Base-by-base conservation (phyloP, 805 yeast genomes). In the Blastobotrys terrestris region DNA sequence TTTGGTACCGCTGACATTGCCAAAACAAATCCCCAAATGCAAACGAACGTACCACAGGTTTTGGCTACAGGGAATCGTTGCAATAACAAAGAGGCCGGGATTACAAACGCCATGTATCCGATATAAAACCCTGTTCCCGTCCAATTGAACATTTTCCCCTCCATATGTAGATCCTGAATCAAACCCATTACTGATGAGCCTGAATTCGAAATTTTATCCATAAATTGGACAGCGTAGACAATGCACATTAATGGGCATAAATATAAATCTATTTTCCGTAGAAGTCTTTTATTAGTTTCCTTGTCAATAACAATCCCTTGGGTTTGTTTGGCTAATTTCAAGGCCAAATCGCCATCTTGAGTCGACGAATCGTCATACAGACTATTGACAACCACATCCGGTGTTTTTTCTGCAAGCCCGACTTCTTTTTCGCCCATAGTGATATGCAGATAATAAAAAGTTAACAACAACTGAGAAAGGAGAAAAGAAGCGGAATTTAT, bases 11-110 rank as follows among this genome's bases (percentile, higher is more conserved):
- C 75, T 55, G 77, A 80, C n/a, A 79, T 68, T 39, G 78, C 71
- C 39, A 81, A 66, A n/a, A 81, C 64, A 31, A 64, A 60, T 19
- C 89, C 89, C 90, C 91, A 85, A 0, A 78, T 44, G n/a, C 81
- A 60, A 41, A 84, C 75, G 54, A 76, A 75, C 1, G 65, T 55
- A 7, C 79, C 69, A 2, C 77, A 71, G 2, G 80, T 67, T 57
- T 78, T 80, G 3, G 81, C 75, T 56, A 84, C 72, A 2, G 84
- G 85, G 50, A 81, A 76, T 51, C 71, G 72, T 64, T 85, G 90
- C 21, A 82, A 61, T 1, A 75, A 48, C 47, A 69, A 61, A 7
- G 72, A 64, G 2, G 77, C 73, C 3, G 82, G 79, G 51, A 77
- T 67, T 58, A 80, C 83, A 60, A 80, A 83, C 6, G 69, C 71